Evolutionary conservation across 2,329 filamentous ascomycete species (phyloP).

Genomic region (Aspergillus candidus): DNA sequence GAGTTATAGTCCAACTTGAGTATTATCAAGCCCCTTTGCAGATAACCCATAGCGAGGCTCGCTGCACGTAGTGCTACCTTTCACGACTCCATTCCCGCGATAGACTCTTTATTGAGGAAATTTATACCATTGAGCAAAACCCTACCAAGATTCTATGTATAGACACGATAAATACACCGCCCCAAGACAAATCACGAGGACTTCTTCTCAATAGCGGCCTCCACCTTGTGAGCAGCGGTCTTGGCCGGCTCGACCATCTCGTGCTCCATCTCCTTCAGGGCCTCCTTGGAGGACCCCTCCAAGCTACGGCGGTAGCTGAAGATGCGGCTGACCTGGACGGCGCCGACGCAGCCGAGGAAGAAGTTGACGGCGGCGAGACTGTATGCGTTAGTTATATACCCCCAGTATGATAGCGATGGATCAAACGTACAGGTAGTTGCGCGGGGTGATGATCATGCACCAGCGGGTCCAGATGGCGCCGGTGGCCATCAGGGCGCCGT

Average conservation of each 20-base stretch:
- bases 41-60: too few species aligned
- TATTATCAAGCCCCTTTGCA: too few species aligned
- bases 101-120: too few species aligned
- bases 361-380: constrained; percentile 95
- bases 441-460: constrained; percentile 95
- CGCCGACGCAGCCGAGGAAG: constrained; percentile 85
- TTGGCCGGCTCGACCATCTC: constrained; percentile 34
- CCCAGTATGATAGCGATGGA: not conserved
- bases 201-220: constrained; percentile 32
- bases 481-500: constrained; percentile 80
- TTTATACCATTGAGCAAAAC: too few species aligned
- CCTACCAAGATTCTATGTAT: too few species aligned
- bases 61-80: too few species aligned
- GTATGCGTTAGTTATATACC: constrained; percentile 8
- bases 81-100: too few species aligned
- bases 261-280: constrained; percentile 34
- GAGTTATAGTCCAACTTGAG: too few species aligned
- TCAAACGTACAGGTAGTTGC: constrained; percentile 71
- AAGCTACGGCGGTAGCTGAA: constrained; percentile 53
- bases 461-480: constrained; percentile 97
- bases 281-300: constrained; percentile 42
- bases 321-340: constrained; percentile 76
- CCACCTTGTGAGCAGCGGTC: constrained; percentile 23
- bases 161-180: too few species aligned
- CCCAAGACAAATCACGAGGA: too few species aligned